phyloP scores from a whole-genome alignment of 129 eudicot genomes.

The Helichrysum umbraculigerum region DNA sequence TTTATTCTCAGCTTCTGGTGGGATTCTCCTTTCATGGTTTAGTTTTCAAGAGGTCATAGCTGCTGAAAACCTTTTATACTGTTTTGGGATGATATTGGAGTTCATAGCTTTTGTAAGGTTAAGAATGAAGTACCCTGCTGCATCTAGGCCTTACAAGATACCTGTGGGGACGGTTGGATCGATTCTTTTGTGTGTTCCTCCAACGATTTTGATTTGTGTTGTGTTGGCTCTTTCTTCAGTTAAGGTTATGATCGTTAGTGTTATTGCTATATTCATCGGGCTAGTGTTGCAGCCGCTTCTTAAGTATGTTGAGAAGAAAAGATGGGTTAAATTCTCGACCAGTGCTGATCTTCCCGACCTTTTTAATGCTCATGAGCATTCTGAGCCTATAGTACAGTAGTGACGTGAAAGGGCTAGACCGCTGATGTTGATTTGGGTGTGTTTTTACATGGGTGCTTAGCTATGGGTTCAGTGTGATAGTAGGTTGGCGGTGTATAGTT shows the following conservation, averaged over 20 bases:
- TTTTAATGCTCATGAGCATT: conserved; percentile 33
- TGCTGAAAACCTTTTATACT: conserved; percentile 69
- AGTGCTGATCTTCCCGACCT: conserved; percentile 66
- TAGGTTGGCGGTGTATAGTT: conserved; percentile 16
- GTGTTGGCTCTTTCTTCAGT: conserved; percentile 68
- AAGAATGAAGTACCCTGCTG: conserved; percentile 54
- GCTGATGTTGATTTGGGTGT: conserved; percentile 32
- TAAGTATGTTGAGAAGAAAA: conserved; percentile 48
- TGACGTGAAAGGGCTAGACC: conserved; percentile 3
- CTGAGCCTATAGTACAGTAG: conserved; percentile 39
- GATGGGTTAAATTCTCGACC: conserved; percentile 61
- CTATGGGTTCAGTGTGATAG: conserved; percentile 30
- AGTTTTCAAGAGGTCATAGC: conserved; percentile 78
- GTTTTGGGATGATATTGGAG: conserved; percentile 81
- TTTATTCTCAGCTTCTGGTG: conserved; percentile 73
- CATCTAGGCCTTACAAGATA: conserved; percentile 67
- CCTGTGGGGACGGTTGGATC: conserved; percentile 74
- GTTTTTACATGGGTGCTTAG: conserved; percentile 15
- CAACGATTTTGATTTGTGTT: conserved; percentile 54
- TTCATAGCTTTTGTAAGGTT: conserved; percentile 61
- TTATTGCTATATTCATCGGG: conserved; percentile 56
- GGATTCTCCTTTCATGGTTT: conserved; percentile 70
- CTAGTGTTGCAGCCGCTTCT: conserved; percentile 62
- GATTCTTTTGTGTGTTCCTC: conserved; percentile 61
- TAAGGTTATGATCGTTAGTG: conserved; percentile 63